A percentile compares a stretch with the other conserved stretches of the same genome.
Evolutionary conservation across 768 basidiomycete genomes (phyloP).

Genomic region (Amanita pallidorosea): DNA sequence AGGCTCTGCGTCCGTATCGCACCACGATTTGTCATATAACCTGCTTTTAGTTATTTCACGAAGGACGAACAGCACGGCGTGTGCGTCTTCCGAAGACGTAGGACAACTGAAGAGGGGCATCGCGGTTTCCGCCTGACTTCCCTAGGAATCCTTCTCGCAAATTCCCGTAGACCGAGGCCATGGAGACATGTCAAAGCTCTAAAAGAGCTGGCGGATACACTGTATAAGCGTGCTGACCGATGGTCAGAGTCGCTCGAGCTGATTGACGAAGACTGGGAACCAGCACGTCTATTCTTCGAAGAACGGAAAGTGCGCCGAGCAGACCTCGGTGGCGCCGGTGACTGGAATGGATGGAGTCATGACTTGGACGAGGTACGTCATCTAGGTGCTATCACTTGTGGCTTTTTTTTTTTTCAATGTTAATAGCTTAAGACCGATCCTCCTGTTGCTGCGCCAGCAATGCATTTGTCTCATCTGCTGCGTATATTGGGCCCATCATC

Average conservation of each 20-base stretch:
- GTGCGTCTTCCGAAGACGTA: slow-evolving; percentile 61
- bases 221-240: slow-evolving; percentile 20
- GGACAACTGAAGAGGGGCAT: slow-evolving; percentile 60
- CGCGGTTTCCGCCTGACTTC: slow-evolving; percentile 76
- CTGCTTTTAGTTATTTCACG: slow-evolving; percentile 52
- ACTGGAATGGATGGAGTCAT: slow-evolving; percentile 60
- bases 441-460: slow-evolving; percentile 35
- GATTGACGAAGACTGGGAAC: slow-evolving; percentile 50
- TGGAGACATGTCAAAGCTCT: slow-evolving; percentile 63
- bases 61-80: slow-evolving; percentile 62
- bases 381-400: background rate
- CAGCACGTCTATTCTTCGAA: slow-evolving; percentile 53
- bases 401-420: background rate
- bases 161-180: slow-evolving; percentile 55
- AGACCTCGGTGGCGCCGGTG: slow-evolving; percentile 44
- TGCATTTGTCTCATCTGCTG: slow-evolving; percentile 67
- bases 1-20: slow-evolving; percentile 17
- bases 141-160: slow-evolving; percentile 61
- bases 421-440: slow-evolving; percentile 17
- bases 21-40: background rate
- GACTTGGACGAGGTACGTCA: slow-evolving; percentile 47
- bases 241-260: slow-evolving; percentile 24
- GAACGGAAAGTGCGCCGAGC: slow-evolving; percentile 39
- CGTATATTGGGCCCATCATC: slow-evolving; percentile 72
- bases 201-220: slow-evolving; percentile 44